Evolutionary conservation across 352 stramenopile genomes (phyloP).

Genomic region (Pythium myriotylum): DNA sequence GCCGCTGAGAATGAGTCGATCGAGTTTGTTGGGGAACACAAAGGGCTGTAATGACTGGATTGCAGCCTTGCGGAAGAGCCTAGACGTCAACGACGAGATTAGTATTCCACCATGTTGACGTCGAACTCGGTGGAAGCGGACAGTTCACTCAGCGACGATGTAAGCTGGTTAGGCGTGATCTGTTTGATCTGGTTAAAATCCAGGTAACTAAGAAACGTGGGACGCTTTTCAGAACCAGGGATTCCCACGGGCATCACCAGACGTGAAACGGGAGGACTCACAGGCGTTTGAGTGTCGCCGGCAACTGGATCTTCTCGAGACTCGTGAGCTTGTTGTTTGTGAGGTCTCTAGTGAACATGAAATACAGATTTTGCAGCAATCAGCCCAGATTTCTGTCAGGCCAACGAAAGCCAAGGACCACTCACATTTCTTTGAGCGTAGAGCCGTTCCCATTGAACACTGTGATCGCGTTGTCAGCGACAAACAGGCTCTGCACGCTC

Average conservation of each 20-base stretch:
- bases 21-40: slow-evolving; percentile 25
- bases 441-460: slow-evolving; percentile 34
- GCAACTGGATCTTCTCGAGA: slow-evolving; percentile 32
- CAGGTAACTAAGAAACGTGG: not conserved
- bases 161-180: not conserved
- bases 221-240: not conserved
- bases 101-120: slow-evolving; percentile 30
- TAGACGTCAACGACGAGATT: slow-evolving; percentile 28
- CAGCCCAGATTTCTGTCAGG: slow-evolving; percentile 47
- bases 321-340: slow-evolving; percentile 36
- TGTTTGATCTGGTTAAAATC: slow-evolving; percentile 17
- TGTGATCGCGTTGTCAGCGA: slow-evolving; percentile 42
- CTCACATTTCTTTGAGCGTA: slow-evolving; percentile 47
- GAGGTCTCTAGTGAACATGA: slow-evolving; percentile 29
- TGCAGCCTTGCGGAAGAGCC: slow-evolving; percentile 19
- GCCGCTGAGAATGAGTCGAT: slow-evolving; percentile 37
- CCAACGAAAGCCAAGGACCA: slow-evolving; percentile 33
- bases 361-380: slow-evolving; percentile 31
- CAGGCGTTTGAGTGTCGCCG: slow-evolving; percentile 28
- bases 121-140: slow-evolving; percentile 22
- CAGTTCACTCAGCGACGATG: slow-evolving; percentile 12
- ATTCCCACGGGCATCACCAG: too few relatives aligned
- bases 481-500: slow-evolving; percentile 11
- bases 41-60: slow-evolving; percentile 19
- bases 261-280: slow-evolving; percentile 14